Base-by-base conservation (phyloP, 768 basidiomycete genomes). In the Lactifluus subvellereus region DNA sequence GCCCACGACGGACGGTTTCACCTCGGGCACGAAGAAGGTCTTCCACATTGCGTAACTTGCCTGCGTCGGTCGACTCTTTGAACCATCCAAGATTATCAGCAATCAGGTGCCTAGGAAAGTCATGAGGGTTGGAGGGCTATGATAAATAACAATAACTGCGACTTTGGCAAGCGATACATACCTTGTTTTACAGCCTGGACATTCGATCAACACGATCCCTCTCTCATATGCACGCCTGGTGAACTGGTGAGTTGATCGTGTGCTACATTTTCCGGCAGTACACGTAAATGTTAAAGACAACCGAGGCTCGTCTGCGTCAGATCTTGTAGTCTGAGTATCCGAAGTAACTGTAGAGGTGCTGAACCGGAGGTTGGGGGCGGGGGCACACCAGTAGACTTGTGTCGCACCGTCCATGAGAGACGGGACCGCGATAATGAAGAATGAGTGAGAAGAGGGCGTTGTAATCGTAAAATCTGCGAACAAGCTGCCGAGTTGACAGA, bases 31-130 rank as follows among this genome's bases (percentile, higher is more conserved):
- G 79, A 62, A 97, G 74, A 14, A 98, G 73, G 62, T 94, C 90
- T 72, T 98, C 96, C 4, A 98, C 77, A 1, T 89, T 97, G 59
- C 78, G 82, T 30, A 88, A 73, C 62, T 83, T 85, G 6, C 90
- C 91, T 5, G 84, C 84, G 64, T 84, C 75, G 6, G 88, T 93
- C 33, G 75, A 81, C 33, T 94, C 91, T 69, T 91, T 86, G 77
- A 96, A 96, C 94, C 94, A 96, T 1, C 89, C 89, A 13, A 96
- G 75, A 69, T 96, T 87, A 71, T 96, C 94, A 4, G 94, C 94
- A 67, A 94, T 91, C 10, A 94, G 76, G 73, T 92, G 89, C 35
- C 89, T 91, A 64, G 27, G 32, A 14, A 20, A 27, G 48, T 30
- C 13, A 43, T 50, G 37, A 59, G 47, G 32, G n/a, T 27, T 33